Percentiles rank a stretch among this genome's conserved stretches.
These are phyloP conservation scores for Eleusine indica DNA, from an alignment of 176 grass and related monocot genomes.

Conservation along the genomic window DNA sequence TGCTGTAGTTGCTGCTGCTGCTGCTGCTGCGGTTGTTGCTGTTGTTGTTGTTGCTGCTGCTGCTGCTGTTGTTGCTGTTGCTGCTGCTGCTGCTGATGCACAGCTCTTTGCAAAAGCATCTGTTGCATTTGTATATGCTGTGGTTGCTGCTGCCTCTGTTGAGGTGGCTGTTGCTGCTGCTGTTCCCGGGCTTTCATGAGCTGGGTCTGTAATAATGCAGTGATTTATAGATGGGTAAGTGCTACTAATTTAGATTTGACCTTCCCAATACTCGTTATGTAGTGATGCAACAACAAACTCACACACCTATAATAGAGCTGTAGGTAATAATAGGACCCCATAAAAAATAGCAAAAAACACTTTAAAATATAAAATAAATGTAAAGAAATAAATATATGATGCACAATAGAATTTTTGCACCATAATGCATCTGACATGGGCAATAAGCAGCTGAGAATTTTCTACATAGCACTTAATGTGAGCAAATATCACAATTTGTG, in stretches of 20 bases:
- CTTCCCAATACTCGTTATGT: neutral
- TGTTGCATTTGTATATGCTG: constrained; percentile 83
- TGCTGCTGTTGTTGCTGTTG: constrained; percentile 61
- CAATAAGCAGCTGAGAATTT: constrained; percentile 17
- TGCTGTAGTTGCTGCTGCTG: constrained; percentile 20
- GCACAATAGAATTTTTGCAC: neutral
- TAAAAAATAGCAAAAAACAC: neutral
- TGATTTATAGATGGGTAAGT: constrained; percentile 28
- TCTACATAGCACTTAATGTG: neutral
- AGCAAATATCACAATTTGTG: neutral
- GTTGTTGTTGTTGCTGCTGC: constrained; percentile 38
- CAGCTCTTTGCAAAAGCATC: constrained; percentile 62
- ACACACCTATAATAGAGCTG: constrained; percentile 3
- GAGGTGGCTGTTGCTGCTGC: constrained; percentile 57
- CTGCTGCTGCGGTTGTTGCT: constrained; percentile 26
- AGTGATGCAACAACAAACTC: constrained; percentile 26
- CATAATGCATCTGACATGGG: constrained; percentile 17
- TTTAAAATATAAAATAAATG: constrained; percentile 1
- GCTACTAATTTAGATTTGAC: constrained; percentile 8
- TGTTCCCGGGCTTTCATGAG: constrained; percentile 88
- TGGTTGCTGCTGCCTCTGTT: constrained; percentile 67
- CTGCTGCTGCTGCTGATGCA: constrained; percentile 55
- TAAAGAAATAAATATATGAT: constrained; percentile 29
- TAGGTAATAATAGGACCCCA: neutral
- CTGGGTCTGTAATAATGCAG: constrained; percentile 67